A percentile compares a stretch with the other conserved stretches of the same genome.
These are phyloP conservation scores for Triangularia verruculosa DNA, from an alignment of 2,329 filamentous ascomycete genomes.

Conservation along the genomic window DNA sequence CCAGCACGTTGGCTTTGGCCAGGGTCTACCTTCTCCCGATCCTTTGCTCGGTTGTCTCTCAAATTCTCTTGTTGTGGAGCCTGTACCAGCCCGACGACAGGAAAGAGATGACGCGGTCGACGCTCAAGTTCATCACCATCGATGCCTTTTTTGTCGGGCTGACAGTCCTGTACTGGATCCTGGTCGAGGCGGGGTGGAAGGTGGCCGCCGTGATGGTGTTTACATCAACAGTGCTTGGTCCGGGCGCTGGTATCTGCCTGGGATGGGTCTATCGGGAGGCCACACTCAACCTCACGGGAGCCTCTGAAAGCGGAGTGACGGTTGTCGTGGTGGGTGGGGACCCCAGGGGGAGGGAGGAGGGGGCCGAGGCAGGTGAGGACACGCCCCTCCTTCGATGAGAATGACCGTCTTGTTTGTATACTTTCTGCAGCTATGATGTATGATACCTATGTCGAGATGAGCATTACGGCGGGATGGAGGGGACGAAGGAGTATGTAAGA, in stretches of 20 bases:
- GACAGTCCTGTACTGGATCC: constrained; percentile 52
- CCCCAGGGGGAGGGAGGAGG: constrained; percentile 15
- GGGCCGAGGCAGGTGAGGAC: constrained; percentile 24
- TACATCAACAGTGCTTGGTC: constrained; percentile 33
- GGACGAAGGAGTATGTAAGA: too few relatives aligned
- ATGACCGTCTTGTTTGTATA: neutral
- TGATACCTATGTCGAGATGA: neutral
- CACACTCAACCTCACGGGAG: constrained; percentile 22
- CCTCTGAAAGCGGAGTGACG: constrained; percentile 17
- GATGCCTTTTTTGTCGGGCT: constrained; percentile 44
- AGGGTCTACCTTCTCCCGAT: constrained; percentile 47
- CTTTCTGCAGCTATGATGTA: too few relatives aligned
- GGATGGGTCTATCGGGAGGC: constrained; percentile 35
- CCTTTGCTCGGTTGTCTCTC: constrained; percentile 42
- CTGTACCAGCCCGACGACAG: constrained; percentile 43
- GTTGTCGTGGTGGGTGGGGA: constrained; percentile 27
- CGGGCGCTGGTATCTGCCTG: constrained; percentile 37
- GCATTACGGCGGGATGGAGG: too few relatives aligned
- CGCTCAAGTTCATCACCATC: constrained; percentile 46
- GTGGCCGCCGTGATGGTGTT: constrained; percentile 30
- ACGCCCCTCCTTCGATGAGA: constrained; percentile 31
- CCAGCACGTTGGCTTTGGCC: constrained; percentile 36
- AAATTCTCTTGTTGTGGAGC: constrained; percentile 42
- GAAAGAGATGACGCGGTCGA: constrained; percentile 48
- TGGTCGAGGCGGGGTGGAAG: constrained; percentile 49